Conservation (phyloP, 345 rosid genomes). For the Citrus australasica region DNA sequence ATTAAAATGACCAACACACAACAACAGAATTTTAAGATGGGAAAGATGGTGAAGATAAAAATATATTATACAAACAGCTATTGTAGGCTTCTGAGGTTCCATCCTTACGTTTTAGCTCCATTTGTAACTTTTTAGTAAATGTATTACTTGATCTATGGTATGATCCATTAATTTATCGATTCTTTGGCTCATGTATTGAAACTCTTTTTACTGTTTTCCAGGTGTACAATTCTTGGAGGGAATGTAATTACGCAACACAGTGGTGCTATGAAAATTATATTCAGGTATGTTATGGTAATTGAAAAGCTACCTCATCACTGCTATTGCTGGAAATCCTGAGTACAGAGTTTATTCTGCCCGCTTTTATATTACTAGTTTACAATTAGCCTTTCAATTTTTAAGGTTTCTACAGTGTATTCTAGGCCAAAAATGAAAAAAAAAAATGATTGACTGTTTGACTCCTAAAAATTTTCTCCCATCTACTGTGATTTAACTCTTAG, state of each 20-base stretch:
- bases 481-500: background rate
- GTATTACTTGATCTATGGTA: background rate
- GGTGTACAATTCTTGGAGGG: constrained; percentile 96
- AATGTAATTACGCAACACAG: constrained; percentile 90
- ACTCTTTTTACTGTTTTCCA: constrained; percentile 24
- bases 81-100: background rate
- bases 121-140: background rate
- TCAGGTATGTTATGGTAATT: constrained; percentile 47
- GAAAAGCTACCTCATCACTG: background rate
- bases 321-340: background rate
- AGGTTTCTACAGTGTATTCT: background rate
- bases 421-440: no score
- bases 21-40: background rate
- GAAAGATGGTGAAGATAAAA: constrained; percentile 3
- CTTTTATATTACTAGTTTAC: background rate
- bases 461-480: no score
- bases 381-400: background rate
- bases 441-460: no score
- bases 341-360: background rate
- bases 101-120: background rate
- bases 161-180: background rate
- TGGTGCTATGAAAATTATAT: constrained; percentile 99
- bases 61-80: background rate
- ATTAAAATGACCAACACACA: background rate
- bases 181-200: constrained; percentile 8